These are phyloP conservation scores for Aspergillus baeticus DNA, from an alignment of 495 filamentous ascomycete genomes.

Conservation along the genomic window DNA sequence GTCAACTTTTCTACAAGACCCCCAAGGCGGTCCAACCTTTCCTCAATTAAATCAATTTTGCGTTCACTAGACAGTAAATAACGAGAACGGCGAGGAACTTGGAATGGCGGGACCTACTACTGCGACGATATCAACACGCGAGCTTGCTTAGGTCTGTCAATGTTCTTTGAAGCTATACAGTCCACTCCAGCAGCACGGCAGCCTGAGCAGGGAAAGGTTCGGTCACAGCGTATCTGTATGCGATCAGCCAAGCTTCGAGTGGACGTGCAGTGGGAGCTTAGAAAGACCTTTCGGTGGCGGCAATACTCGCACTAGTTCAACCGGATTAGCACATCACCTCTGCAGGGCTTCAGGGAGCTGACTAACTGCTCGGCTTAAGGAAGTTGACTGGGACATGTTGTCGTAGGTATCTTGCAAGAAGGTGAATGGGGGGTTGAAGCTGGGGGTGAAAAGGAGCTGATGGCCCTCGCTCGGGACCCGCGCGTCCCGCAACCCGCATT, in stretches of 20 bases:
- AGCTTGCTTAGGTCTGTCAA: neutral
- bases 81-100: neutral
- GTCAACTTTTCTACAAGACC: neutral
- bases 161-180: slow-evolving; percentile 1
- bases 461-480: neutral
- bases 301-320: neutral
- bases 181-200: neutral
- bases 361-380: too few relatives aligned
- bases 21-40: neutral
- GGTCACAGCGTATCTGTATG: slow-evolving; percentile 10
- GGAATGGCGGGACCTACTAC: slow-evolving; percentile 1
- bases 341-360: too few relatives aligned
- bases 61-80: neutral
- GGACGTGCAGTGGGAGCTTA: neutral
- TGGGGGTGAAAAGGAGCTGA: too few relatives aligned
- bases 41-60: slow-evolving; percentile 10
- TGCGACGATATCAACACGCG: slow-evolving; percentile 7
- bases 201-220: slow-evolving; percentile 8
- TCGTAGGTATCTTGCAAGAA: neutral
- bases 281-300: slow-evolving; percentile 1
- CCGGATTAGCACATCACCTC: neutral
- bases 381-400: neutral
- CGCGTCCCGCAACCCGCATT: neutral
- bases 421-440: neutral
- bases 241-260: neutral